phyloP scores from a whole-genome alignment of 768 basidiomycete species.

The Leccinum sublutescens region DNA sequence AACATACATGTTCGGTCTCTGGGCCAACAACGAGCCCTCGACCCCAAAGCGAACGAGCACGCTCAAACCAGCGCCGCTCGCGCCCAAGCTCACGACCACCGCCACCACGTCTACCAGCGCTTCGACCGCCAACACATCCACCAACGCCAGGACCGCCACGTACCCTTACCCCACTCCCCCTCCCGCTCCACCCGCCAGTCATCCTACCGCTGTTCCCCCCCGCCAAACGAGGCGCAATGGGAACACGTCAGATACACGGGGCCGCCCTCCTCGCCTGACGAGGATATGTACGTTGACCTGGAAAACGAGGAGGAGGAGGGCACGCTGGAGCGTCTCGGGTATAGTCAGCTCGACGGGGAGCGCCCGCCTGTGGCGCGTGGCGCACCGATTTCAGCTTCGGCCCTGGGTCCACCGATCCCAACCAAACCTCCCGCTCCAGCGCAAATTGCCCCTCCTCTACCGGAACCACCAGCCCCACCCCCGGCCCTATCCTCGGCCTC shows the following conservation, averaged over 20 bases:
- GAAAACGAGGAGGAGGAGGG: background rate
- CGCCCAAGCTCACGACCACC: constrained; percentile 23
- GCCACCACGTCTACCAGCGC: background rate
- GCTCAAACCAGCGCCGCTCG: constrained; percentile 18
- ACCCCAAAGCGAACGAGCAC: constrained; percentile 19
- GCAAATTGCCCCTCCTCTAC: no score
- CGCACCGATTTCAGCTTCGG: background rate
- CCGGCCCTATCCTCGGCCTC: background rate
- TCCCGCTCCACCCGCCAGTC: background rate
- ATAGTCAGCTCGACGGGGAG: constrained; percentile 19
- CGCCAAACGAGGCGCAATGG: constrained; percentile 20
- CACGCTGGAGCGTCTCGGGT: constrained; percentile 16
- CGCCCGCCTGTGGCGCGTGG: background rate
- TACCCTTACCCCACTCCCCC: background rate
- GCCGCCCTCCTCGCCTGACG: constrained; percentile 15
- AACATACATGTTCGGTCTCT: constrained; percentile 6
- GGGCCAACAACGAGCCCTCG: constrained; percentile 8
- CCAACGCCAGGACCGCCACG: background rate
- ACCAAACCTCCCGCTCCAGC: background rate
- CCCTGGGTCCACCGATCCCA: background rate
- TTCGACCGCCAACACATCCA: background rate
- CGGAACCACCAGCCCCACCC: no score
- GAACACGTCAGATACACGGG: constrained; percentile 19
- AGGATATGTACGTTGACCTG: background rate
- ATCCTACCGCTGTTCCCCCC: background rate